Evolutionary conservation across 441 rosid species (phyloP).

Genomic region (Brassica balearica): DNA sequence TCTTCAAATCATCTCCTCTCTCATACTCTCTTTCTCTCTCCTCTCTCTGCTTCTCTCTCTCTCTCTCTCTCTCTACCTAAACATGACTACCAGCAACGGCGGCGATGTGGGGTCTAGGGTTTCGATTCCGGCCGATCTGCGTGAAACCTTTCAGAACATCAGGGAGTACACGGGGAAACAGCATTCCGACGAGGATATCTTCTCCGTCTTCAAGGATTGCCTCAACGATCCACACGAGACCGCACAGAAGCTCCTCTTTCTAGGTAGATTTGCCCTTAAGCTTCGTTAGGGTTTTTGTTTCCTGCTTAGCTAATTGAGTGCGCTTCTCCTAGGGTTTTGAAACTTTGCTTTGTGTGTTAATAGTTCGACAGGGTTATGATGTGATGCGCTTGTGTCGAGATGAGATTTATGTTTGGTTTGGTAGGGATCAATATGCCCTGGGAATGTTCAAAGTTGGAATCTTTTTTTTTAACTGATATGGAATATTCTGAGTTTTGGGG

Average conservation of each 20-base stretch:
- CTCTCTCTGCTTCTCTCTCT: slow-evolving; percentile 24
- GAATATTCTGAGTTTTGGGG: not conserved
- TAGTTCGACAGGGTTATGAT: not conserved
- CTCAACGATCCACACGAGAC: slow-evolving; percentile 86
- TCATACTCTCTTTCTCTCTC: slow-evolving; percentile 25
- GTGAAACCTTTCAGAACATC: slow-evolving; percentile 58
- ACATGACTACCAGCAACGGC: slow-evolving; percentile 37
- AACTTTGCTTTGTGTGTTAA: not conserved
- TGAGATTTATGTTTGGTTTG: slow-evolving; percentile 15
- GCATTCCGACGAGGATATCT: slow-evolving; percentile 89
- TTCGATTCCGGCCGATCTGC: slow-evolving; percentile 57
- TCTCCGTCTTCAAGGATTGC: slow-evolving; percentile 71
- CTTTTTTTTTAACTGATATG: not conserved
- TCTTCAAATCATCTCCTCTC: not conserved
- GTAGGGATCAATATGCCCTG: slow-evolving; percentile 10
- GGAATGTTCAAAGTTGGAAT: slow-evolving; percentile 7
- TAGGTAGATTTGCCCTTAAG: slow-evolving; percentile 49
- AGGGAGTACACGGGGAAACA: slow-evolving; percentile 82
- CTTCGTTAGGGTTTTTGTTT: not conserved
- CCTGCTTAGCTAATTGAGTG: not conserved
- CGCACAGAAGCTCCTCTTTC: slow-evolving; percentile 71
- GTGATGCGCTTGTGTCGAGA: slow-evolving; percentile 1
- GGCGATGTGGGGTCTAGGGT: slow-evolving; percentile 45
- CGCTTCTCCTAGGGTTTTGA: slow-evolving; percentile 15
- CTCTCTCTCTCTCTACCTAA: slow-evolving; percentile 25